A percentile compares a stretch with the other conserved stretches of the same genome.
These are phyloP conservation scores for Hyphopichia khmerensis DNA, from an alignment of 1,139 yeast species.

Conservation along the genomic window DNA sequence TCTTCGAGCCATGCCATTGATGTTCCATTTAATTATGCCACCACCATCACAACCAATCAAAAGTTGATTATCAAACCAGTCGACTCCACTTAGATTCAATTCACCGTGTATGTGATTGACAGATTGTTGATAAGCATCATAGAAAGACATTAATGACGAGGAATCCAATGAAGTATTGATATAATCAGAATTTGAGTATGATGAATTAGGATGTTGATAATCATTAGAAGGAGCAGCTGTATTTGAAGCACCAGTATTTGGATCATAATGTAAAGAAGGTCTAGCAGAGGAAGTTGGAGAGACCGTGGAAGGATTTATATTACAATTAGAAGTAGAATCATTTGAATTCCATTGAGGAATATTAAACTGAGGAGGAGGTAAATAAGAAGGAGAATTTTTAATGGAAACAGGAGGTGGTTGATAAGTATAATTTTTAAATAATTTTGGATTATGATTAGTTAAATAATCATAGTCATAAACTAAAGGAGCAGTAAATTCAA, in stretches of 20 bases:
- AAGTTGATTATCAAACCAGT: constrained; percentile 36
- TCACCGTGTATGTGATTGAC: constrained; percentile 46
- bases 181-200: constrained; percentile 2
- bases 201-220: constrained; percentile 12
- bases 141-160: constrained; percentile 5
- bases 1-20: constrained; percentile 39
- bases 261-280: constrained; percentile 11
- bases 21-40: constrained; percentile 44
- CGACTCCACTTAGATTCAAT: constrained; percentile 46
- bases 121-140: constrained; percentile 25
- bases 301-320: constrained; percentile 5
- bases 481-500: constrained; percentile 37
- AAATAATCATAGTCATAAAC: constrained; percentile 47
- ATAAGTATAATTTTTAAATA: constrained; percentile 39
- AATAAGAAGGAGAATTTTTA: constrained; percentile 1
- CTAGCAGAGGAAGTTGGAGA: constrained; percentile 15
- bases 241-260: neutral
- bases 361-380: constrained; percentile 22
- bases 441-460: constrained; percentile 36
- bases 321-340: constrained; percentile 3
- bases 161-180: constrained; percentile 6
- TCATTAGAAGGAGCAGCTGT: constrained; percentile 16
- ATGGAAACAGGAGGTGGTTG: constrained; percentile 14
- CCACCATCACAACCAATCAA: constrained; percentile 45
- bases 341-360: constrained; percentile 22